phyloP scores from a whole-genome alignment of 345 rosid species.

The Iberis pinnata region DNA sequence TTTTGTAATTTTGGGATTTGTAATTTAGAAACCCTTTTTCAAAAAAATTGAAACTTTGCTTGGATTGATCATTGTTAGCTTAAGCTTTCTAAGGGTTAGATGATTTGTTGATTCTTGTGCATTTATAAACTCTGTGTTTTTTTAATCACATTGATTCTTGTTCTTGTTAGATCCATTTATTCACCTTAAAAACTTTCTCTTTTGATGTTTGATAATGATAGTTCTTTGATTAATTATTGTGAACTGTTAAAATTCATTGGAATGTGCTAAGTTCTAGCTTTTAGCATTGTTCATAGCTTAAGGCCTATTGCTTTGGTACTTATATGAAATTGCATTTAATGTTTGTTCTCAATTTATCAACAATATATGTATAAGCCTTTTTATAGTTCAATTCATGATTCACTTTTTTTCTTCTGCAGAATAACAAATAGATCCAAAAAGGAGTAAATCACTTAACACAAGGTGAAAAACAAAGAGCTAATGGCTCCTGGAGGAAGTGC shows the following conservation, averaged over 20 bases:
- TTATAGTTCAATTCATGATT: too few relatives aligned
- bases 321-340: constrained; percentile 20
- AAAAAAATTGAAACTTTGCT: constrained; percentile 3
- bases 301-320: constrained; percentile 13
- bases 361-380: too few relatives aligned
- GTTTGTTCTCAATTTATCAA: constrained; percentile 18
- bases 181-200: constrained; percentile 2
- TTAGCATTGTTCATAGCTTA: constrained; percentile 24
- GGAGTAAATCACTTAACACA: constrained; percentile 3
- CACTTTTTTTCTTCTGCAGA: constrained; percentile 11
- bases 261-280: constrained; percentile 19
- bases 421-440: constrained; percentile 8
- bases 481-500: constrained; percentile 67
- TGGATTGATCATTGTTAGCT: constrained; percentile 16
- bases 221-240: constrained; percentile 22
- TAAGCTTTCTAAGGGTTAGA: constrained; percentile 5
- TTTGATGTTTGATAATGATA: constrained; percentile 26
- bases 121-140: not conserved
- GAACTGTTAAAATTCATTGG: constrained; percentile 16
- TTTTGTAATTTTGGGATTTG: too few relatives aligned
- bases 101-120: constrained; percentile 4
- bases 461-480: not conserved
- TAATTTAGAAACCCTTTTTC: too few relatives aligned
- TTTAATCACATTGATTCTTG: not conserved
- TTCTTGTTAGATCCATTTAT: constrained; percentile 13